phyloP scores from a whole-genome alignment of 495 filamentous ascomycete genomes.

The Aspergillus nanangensis region DNA sequence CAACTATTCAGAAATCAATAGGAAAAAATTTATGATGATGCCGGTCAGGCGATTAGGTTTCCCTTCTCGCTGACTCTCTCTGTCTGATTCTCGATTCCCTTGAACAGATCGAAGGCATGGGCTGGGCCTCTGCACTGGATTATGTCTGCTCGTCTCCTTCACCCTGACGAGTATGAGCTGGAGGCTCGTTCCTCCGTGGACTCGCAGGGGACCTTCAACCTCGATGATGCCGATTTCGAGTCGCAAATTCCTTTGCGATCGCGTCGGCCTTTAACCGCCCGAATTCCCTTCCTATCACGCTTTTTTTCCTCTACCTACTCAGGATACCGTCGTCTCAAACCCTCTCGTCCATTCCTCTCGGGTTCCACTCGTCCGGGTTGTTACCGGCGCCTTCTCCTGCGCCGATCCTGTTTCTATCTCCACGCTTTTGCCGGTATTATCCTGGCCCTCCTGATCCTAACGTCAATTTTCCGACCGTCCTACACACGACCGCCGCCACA shows the following conservation, averaged over 20 bases:
- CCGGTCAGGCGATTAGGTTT: no score
- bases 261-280: slow-evolving; percentile 16
- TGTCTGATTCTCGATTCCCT: no score
- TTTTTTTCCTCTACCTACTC: slow-evolving; percentile 23
- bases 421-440: slow-evolving; percentile 64
- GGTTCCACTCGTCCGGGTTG: slow-evolving; percentile 22
- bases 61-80: no score
- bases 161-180: slow-evolving; percentile 45
- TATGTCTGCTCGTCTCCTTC: slow-evolving; percentile 40
- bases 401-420: slow-evolving; percentile 60
- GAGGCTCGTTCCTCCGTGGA: slow-evolving; percentile 40
- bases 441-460: slow-evolving; percentile 49
- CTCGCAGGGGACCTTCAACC: slow-evolving; percentile 42
- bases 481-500: slow-evolving; percentile 53
- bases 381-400: slow-evolving; percentile 43
- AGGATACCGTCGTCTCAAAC: slow-evolving; percentile 32
- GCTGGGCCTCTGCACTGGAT: not conserved
- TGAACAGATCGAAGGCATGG: no score
- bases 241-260: slow-evolving; percentile 31
- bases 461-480: slow-evolving; percentile 53
- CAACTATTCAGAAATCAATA: no score
- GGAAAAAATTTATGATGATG: no score
- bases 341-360: slow-evolving; percentile 23
- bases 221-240: slow-evolving; percentile 48
- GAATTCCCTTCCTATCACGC: slow-evolving; percentile 23